Base-by-base conservation (phyloP, 495 filamentous ascomycete genomes). In the Penicillium subrubescens region DNA sequence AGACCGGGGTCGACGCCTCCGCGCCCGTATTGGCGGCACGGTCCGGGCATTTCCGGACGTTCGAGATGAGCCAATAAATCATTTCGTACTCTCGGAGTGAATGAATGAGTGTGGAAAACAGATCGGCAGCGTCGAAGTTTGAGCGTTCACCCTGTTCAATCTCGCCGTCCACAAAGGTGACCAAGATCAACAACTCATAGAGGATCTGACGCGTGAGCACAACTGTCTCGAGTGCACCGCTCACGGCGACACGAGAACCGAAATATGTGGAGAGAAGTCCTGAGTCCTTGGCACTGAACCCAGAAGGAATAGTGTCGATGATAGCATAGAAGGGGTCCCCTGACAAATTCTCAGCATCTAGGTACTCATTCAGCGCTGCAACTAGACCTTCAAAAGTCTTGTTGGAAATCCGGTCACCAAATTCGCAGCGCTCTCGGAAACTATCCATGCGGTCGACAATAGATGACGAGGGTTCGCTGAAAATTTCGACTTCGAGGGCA, bases 101-200 rank as follows among this genome's bases (percentile, higher is more conserved):
- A 37, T 81, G 76, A 5, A 96, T 74, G 11, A 97, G 73, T 11
- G 85, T 84, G 33, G 80, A 77, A 70, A 90, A 98, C 1, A 97
- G 75, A 6, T 82, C 76, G 21, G 86, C 83, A 25, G 89, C 83
- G 65, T 93, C 86, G 61, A 94, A 90, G 15, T 79, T 82, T 2
- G 87, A 84, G 15, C 86, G 83, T 31, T 90, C 87, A 33, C 86
- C 84, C 67, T 85, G 83, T 54, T 94, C 86, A 35, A 89, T 83
- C 65, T 94, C 93, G 48, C 86, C 86, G 69, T 92, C 90, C 73
- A 97, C 86, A 66, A 97, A 91, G 19, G 93, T 82, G 12, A 95
- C 82, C 5, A 97, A 79, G n/a, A 93, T 80, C 2, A 97, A 73
- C n/a, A 97, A 84, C 72, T 92, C 90, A 52, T 92, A 87, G 17